Base-by-base conservation (phyloP, 768 basidiomycete genomes). In the Albatrellus ellisii region DNA sequence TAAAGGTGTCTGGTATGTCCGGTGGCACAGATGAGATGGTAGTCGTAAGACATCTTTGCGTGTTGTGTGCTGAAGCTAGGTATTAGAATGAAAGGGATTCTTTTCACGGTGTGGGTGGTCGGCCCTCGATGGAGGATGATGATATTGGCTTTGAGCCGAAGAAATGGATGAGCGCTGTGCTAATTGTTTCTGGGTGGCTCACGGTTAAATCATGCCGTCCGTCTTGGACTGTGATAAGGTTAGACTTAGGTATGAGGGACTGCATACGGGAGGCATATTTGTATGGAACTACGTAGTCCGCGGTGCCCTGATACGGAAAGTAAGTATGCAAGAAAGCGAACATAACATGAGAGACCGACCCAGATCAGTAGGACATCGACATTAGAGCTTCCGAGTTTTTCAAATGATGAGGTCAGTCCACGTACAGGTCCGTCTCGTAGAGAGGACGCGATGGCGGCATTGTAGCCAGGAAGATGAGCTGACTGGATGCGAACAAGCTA, bases 401-500 rank as follows among this genome's bases (percentile, higher is more conserved):
- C 56, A 50, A 83, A 83, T 3, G 75, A 62, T 1, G 67, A 56
- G 1, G 57, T 59, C 42, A 77, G 70, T 4, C 79, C 79, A 28
- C 81, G 73, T 22, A 85, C 63, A 11, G 83, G 82, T 1, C 82
- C 82, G 28, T 79, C 72, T 26, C 82, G 70, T 20, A 86, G 62
- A 3, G 76, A 81, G 4, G 81, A 84, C 0, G 82, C 82, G n/a
- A 86, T 61, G 0, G 83, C 83, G 17, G 73, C 69, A 48, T 86
- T 83, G 55, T 75, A 86, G 4, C 83, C 73, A 0, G 77, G 72
- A 4, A 86, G 67, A 53, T 83, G 77, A 1, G 83, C 83, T 0
- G 79, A 79, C 59, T 86, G 83, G 10, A 83, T 62, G n/a, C 81
- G 71, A 0, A 85, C 75, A 42, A 86, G 77, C 75, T 81, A 46